A percentile compares a stretch with the other conserved stretches of the same genome.
These are phyloP conservation scores for Nemania bipapillata DNA, from an alignment of 2,329 filamentous ascomycete genomes.

Conservation along the genomic window DNA sequence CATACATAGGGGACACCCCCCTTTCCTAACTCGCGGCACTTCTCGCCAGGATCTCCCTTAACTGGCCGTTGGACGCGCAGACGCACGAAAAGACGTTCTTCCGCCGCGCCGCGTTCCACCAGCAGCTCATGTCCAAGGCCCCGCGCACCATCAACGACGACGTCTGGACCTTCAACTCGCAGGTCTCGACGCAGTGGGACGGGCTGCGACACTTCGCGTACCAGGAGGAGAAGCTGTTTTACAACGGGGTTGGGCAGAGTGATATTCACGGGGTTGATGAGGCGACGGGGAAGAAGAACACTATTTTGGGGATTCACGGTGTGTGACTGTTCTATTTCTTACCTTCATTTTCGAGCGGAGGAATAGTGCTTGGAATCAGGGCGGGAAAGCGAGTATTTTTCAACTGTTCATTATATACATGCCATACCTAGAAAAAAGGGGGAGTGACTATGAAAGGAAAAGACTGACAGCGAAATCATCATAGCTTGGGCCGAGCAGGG, in stretches of 20 bases:
- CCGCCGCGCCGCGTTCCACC: slow-evolving; percentile 65
- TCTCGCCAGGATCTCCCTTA: slow-evolving; percentile 67
- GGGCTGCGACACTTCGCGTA: slow-evolving; percentile 64
- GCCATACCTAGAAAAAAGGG: too few relatives aligned
- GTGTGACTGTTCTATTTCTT: slow-evolving; percentile 2
- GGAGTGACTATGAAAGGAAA: too few relatives aligned
- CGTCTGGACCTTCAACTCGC: slow-evolving; percentile 67
- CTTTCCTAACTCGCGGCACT: too few relatives aligned
- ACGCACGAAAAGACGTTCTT: slow-evolving; percentile 63
- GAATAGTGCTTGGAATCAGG: too few relatives aligned
- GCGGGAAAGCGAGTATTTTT: too few relatives aligned
- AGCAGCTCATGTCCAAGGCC: slow-evolving; percentile 63
- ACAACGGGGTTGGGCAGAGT: slow-evolving; percentile 28
- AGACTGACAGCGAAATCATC: not conserved
- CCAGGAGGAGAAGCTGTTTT: slow-evolving; percentile 52
- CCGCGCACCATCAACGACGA: slow-evolving; percentile 69
- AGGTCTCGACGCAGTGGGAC: slow-evolving; percentile 69
- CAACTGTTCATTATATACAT: too few relatives aligned
- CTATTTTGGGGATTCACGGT: slow-evolving; percentile 36
- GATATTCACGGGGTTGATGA: slow-evolving; percentile 33
- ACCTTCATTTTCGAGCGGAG: not conserved
- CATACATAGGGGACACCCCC: too few relatives aligned
- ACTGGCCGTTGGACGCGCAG: slow-evolving; percentile 69
- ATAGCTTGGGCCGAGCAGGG: slow-evolving; percentile 63
- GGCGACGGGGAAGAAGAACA: slow-evolving; percentile 29